Conservation (phyloP, 2,329 filamentous ascomycete genomes). For the Diplodia corticola region DNA sequence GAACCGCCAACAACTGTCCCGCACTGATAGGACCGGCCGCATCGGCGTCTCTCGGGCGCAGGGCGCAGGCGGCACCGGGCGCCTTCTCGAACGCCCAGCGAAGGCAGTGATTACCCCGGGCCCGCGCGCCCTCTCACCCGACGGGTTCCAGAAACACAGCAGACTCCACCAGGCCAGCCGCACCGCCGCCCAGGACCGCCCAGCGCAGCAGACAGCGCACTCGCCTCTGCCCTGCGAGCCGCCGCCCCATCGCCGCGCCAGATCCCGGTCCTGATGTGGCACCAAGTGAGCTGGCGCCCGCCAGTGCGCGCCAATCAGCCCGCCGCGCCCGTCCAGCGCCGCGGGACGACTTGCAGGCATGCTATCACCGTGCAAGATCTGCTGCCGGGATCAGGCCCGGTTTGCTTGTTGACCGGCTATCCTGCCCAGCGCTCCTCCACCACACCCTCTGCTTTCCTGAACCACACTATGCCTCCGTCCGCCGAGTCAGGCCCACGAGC, state of each 20-base stretch:
- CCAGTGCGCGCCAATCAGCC: slow-evolving; percentile 15
- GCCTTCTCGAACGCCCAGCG: slow-evolving; percentile 13
- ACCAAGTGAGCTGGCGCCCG: slow-evolving; percentile 13
- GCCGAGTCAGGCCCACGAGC: slow-evolving; percentile 17
- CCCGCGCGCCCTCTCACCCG: slow-evolving; percentile 10
- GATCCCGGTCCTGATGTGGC: slow-evolving; percentile 8
- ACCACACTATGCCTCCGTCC: slow-evolving; percentile 12
- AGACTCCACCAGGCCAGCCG: slow-evolving; percentile 15
- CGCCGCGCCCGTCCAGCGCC: neutral
- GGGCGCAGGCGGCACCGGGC: neutral
- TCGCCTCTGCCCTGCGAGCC: neutral
- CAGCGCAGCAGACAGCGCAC: slow-evolving; percentile 11
- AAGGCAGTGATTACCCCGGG: slow-evolving; percentile 10
- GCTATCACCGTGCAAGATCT: slow-evolving; percentile 10
- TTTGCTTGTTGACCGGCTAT: slow-evolving; percentile 14
- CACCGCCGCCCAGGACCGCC: slow-evolving; percentile 7
- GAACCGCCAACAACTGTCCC: neutral
- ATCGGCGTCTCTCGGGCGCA: neutral
- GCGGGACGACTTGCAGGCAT: slow-evolving; percentile 19
- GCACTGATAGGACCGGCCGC: slow-evolving; percentile 4
- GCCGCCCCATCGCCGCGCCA: neutral
- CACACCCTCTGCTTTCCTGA: neutral
- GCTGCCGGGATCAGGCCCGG: slow-evolving; percentile 10
- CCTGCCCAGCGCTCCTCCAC: neutral
- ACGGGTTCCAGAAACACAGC: slow-evolving; percentile 6